These are phyloP conservation scores for apple (Malus domestica) DNA, from an alignment of 306 rosid genomes.

Conservation along the genomic window DNA sequence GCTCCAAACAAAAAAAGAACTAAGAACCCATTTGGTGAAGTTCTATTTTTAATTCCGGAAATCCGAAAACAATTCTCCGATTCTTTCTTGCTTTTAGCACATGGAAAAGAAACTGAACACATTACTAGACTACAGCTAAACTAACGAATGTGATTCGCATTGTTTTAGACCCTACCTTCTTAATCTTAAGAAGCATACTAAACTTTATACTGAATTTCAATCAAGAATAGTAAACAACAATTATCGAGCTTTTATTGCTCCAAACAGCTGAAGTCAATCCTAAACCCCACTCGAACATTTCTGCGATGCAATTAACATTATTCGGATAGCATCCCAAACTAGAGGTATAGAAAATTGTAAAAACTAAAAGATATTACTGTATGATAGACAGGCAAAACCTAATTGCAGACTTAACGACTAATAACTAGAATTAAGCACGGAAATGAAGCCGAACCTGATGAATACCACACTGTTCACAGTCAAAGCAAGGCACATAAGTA, in stretches of 20 bases:
- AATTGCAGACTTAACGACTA: background rate
- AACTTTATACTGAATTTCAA: background rate
- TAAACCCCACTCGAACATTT: background rate
- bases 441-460: constrained; percentile 39
- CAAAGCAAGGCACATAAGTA: constrained; percentile 47
- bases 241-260: background rate
- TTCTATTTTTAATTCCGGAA: background rate
- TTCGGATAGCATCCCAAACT: background rate
- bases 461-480: constrained; percentile 31
- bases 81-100: background rate
- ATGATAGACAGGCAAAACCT: background rate
- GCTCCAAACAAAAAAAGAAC: background rate
- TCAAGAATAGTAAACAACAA: too few relatives aligned
- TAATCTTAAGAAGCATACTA: background rate
- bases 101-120: background rate
- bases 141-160: background rate
- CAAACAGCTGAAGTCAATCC: background rate
- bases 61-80: background rate
- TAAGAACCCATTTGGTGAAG: background rate
- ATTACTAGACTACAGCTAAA: background rate
- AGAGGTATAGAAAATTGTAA: background rate
- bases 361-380: background rate
- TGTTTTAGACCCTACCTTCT: background rate
- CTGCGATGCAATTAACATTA: background rate
- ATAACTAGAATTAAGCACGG: background rate